Conservation (phyloP, 345 rosid genomes). For the Pistacia atlantica region DNA sequence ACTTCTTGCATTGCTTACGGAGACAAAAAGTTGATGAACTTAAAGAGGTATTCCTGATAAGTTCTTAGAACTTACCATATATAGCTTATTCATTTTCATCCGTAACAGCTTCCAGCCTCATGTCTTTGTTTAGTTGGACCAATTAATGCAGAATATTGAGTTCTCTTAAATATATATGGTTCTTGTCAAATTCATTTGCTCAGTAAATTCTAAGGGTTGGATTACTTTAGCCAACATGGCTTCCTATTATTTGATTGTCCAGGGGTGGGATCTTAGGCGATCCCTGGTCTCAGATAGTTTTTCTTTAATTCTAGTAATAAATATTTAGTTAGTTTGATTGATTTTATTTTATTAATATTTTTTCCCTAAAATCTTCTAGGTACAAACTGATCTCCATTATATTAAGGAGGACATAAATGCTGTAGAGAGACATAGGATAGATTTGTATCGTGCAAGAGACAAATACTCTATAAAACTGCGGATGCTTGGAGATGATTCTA, state of each 20-base stretch:
- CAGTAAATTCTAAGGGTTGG: background rate
- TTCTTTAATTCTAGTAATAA: background rate
- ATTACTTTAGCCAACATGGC: background rate
- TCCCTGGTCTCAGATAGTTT: background rate
- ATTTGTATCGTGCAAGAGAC: slow-evolving; percentile 78
- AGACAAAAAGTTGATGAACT: slow-evolving; percentile 93
- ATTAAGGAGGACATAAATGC: slow-evolving; percentile 87
- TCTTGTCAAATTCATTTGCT: slow-evolving; percentile 9
- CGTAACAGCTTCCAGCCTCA: background rate
- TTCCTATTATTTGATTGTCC: background rate
- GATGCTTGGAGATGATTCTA: slow-evolving; percentile 85
- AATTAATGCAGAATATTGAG: background rate
- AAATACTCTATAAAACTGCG: slow-evolving; percentile 74
- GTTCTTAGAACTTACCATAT: background rate
- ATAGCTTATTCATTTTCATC: background rate
- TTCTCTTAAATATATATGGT: slow-evolving; percentile 5
- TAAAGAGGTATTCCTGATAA: slow-evolving; percentile 54
- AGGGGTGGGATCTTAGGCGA: background rate
- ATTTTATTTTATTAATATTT: background rate
- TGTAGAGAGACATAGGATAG: slow-evolving; percentile 87
- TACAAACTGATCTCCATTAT: slow-evolving; percentile 80
- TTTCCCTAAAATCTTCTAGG: slow-evolving; percentile 44
- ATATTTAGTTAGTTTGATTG: slow-evolving; percentile 5
- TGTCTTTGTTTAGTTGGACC: slow-evolving; percentile 9
- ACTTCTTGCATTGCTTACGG: slow-evolving; percentile 76